A percentile compares a stretch with the other conserved stretches of the same genome.
phyloP scores from a whole-genome alignment of 768 basidiomycete species.

The Naganishia vishniacii region DNA sequence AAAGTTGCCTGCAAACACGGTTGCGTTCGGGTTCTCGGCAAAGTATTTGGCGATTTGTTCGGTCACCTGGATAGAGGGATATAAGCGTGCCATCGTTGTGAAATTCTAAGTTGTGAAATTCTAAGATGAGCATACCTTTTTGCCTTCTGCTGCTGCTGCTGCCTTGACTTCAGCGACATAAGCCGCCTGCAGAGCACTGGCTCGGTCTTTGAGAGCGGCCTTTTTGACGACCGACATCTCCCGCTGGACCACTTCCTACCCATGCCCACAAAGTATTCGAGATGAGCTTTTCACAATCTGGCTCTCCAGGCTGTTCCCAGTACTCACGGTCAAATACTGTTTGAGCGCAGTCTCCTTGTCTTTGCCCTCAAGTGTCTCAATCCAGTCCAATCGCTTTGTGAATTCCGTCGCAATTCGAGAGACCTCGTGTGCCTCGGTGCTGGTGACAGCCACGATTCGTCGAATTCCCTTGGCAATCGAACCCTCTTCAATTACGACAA shows the following conservation, averaged over 20 bases:
- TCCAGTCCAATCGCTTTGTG: slow-evolving; percentile 58
- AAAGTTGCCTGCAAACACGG: slow-evolving; percentile 65
- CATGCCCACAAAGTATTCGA: background rate
- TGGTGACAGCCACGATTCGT: slow-evolving; percentile 87
- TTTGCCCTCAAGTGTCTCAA: slow-evolving; percentile 62
- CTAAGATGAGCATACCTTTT: slow-evolving; percentile 58
- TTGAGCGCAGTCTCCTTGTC: slow-evolving; percentile 86
- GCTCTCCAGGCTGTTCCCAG: background rate
- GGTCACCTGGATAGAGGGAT: slow-evolving; percentile 55
- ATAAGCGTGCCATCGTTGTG: slow-evolving; percentile 56
- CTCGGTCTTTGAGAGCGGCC: slow-evolving; percentile 68
- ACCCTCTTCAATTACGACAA: slow-evolving; percentile 89
- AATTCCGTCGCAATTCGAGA: slow-evolving; percentile 63
- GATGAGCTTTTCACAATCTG: background rate
- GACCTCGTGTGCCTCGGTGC: slow-evolving; percentile 82
- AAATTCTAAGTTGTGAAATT: too few relatives aligned
- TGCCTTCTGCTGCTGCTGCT: slow-evolving; percentile 67
- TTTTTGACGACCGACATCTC: slow-evolving; percentile 84
- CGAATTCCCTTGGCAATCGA: slow-evolving; percentile 98
- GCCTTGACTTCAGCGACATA: slow-evolving; percentile 83
- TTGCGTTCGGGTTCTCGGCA: slow-evolving; percentile 64
- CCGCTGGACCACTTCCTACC: slow-evolving; percentile 77
- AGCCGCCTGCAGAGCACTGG: slow-evolving; percentile 66
- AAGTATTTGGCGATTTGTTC: slow-evolving; percentile 70
- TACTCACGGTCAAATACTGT: slow-evolving; percentile 53